These are phyloP conservation scores for Epichloe sylvatica DNA, from an alignment of 2,329 filamentous ascomycete genomes.

Conservation along the genomic window DNA sequence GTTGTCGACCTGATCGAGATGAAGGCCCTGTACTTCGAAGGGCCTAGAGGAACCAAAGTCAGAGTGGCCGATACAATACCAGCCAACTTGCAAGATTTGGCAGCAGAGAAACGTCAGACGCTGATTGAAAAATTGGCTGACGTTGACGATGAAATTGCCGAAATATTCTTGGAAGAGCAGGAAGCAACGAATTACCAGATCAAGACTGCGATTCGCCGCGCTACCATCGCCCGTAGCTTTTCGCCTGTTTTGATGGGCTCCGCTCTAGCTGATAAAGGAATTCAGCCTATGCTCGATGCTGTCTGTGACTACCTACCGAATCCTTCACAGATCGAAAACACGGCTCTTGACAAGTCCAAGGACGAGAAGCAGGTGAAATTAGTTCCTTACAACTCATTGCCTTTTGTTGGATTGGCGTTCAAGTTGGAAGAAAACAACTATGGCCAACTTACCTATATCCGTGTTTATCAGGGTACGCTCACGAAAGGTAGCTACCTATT, in stretches of 20 bases:
- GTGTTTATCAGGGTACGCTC: slow-evolving; percentile 88
- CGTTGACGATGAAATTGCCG: slow-evolving; percentile 94
- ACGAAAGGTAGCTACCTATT: slow-evolving; percentile 81
- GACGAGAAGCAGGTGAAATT: slow-evolving; percentile 71
- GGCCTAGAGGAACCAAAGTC: slow-evolving; percentile 64
- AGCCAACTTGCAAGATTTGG: slow-evolving; percentile 60
- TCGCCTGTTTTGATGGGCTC: slow-evolving; percentile 94
- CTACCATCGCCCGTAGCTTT: slow-evolving; percentile 83
- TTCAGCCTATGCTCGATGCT: slow-evolving; percentile 93
- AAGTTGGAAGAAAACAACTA: slow-evolving; percentile 99
- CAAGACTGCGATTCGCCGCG: slow-evolving; percentile 78
- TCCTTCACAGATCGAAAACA: slow-evolving; percentile 75
- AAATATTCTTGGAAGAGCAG: slow-evolving; percentile 80
- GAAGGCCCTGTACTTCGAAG: slow-evolving; percentile 88
- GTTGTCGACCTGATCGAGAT: slow-evolving; percentile 87
- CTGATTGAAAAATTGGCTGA: slow-evolving; percentile 93
- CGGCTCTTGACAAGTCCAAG: slow-evolving; percentile 71
- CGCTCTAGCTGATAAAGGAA: slow-evolving; percentile 82
- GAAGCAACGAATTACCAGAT: slow-evolving; percentile 71
- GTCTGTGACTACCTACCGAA: slow-evolving; percentile 95
- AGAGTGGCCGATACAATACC: slow-evolving; percentile 67
- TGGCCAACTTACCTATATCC: slow-evolving; percentile 94
- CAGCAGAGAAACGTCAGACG: slow-evolving; percentile 66
- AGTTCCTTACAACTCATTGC: slow-evolving; percentile 82
- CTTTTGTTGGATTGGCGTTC: slow-evolving; percentile 92